Conservation (phyloP, 768 basidiomycete genomes). For the Melanogaster broomeanus region DNA sequence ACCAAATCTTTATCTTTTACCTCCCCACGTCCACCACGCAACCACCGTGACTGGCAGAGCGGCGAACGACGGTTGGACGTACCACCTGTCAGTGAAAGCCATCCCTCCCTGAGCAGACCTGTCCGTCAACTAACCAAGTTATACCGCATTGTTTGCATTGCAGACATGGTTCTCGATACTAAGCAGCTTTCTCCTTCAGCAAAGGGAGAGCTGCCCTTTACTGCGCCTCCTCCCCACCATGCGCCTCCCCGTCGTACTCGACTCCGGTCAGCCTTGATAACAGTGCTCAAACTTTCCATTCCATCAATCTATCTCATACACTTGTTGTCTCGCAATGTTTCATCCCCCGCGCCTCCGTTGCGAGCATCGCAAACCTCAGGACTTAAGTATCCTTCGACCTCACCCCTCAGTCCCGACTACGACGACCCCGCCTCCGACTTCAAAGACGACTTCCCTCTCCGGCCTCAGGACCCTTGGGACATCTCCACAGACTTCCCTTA, state of each 20-base stretch:
- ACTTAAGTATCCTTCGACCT: slow-evolving; percentile 4
- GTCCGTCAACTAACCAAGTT: no score
- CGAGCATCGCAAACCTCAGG: background rate
- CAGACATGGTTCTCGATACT: slow-evolving; percentile 10
- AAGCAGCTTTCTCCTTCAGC: slow-evolving; percentile 13
- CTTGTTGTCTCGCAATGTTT: slow-evolving; percentile 12
- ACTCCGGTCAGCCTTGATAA: slow-evolving; percentile 2
- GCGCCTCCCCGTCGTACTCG: slow-evolving; percentile 2
- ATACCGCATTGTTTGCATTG: background rate
- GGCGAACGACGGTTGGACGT: no score
- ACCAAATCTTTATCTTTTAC: no score
- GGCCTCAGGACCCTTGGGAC: slow-evolving; percentile 58
- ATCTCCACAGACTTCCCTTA: slow-evolving; percentile 76
- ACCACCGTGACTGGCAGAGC: no score
- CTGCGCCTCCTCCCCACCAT: background rate
- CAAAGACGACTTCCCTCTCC: slow-evolving; percentile 64
- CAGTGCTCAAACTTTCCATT: slow-evolving; percentile 17
- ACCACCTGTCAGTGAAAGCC: slow-evolving; percentile 5
- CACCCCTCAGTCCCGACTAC: slow-evolving; percentile 3
- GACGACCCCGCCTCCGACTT: slow-evolving; percentile 44
- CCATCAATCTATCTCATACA: slow-evolving; percentile 22
- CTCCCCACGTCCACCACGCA: no score
- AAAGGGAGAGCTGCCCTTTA: slow-evolving; percentile 21
- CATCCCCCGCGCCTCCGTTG: background rate
- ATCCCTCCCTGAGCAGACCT: no score